Conservation (phyloP, 2,329 filamentous ascomycete genomes). For the Aspergillus spinulosporus region DNA sequence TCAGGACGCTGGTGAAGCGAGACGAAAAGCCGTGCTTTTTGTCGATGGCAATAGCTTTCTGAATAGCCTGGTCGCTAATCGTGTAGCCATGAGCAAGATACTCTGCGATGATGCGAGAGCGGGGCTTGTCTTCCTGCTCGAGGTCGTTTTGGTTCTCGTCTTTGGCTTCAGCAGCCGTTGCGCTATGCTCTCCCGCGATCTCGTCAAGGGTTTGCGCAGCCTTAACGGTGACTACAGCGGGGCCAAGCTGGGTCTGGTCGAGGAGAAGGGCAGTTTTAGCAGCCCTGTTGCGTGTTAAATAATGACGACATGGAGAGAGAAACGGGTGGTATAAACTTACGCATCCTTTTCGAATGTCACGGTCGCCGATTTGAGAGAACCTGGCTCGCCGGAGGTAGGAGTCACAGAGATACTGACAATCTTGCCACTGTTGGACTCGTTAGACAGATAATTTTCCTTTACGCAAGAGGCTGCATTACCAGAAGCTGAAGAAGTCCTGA, state of each 20-base stretch:
- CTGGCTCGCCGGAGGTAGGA: slow-evolving; percentile 52
- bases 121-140: slow-evolving; percentile 94
- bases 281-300: slow-evolving; percentile 50
- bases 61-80: slow-evolving; percentile 73
- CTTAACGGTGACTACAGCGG: slow-evolving; percentile 72
- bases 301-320: slow-evolving; percentile 13
- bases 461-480: slow-evolving; percentile 54
- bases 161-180: slow-evolving; percentile 55
- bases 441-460: not conserved
- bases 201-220: slow-evolving; percentile 68
- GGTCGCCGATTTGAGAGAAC: slow-evolving; percentile 76
- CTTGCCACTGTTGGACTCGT: slow-evolving; percentile 69
- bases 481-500: slow-evolving; percentile 95
- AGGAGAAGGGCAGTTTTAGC: slow-evolving; percentile 96
- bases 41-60: slow-evolving; percentile 84
- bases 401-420: slow-evolving; percentile 80
- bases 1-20: slow-evolving; percentile 75
- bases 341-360: slow-evolving; percentile 97
- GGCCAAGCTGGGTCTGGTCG: slow-evolving; percentile 91
- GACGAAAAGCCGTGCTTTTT: slow-evolving; percentile 80
- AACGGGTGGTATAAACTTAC: slow-evolving; percentile 40
- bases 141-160: slow-evolving; percentile 66
- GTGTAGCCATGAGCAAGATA: slow-evolving; percentile 95
- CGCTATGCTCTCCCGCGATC: slow-evolving; percentile 59
- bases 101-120: slow-evolving; percentile 88